Evolutionary conservation across 2,329 filamentous ascomycete species (phyloP).

Genomic region (Venturia aucupariae): DNA sequence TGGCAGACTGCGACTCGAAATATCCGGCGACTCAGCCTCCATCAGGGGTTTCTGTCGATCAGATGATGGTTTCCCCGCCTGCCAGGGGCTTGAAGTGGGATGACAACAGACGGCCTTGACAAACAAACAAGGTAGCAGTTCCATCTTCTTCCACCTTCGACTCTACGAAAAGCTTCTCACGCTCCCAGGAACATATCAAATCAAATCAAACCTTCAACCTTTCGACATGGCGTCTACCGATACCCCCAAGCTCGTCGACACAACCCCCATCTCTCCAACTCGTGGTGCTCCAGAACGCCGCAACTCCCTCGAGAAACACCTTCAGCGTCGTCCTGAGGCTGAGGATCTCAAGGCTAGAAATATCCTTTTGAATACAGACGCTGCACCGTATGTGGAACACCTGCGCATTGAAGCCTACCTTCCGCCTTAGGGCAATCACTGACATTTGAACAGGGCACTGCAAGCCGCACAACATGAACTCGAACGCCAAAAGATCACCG

Average conservation of each 20-base stretch:
- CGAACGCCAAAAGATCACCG: constrained; percentile 42
- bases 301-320: constrained; percentile 37
- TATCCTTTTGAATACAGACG: constrained; percentile 57
- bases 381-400: constrained; percentile 48
- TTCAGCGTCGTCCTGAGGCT: constrained; percentile 39
- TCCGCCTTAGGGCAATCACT: neutral
- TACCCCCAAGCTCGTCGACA: constrained; percentile 22
- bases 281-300: constrained; percentile 51
- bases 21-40: neutral
- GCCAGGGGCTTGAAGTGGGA: neutral
- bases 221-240: neutral
- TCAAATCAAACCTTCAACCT: neutral
- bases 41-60: neutral
- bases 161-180: neutral
- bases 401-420: no score
- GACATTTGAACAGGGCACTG: constrained; percentile 41
- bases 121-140: neutral
- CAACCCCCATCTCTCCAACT: constrained; percentile 33
- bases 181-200: neutral
- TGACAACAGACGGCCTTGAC: neutral
- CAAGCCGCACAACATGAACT: constrained; percentile 55
- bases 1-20: neutral
- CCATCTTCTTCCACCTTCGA: neutral
- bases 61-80: constrained; percentile 4
- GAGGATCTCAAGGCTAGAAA: constrained; percentile 60